phyloP scores from a whole-genome alignment of 305 asterid species.

The Solanum hybrid region DNA sequence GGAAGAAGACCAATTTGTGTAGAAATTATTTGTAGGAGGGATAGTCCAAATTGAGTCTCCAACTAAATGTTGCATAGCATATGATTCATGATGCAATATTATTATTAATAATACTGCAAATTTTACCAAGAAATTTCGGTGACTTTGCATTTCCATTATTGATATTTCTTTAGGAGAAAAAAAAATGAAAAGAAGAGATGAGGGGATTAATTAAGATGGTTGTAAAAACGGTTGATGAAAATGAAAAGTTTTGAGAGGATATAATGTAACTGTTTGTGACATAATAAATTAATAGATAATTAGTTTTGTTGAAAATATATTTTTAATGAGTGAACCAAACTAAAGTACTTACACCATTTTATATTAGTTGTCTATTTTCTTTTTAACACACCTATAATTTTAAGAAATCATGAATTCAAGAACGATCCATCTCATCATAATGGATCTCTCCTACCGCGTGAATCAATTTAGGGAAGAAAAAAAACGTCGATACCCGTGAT shows the following conservation, averaged over 20 bases:
- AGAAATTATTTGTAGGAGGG: slow-evolving; percentile 46
- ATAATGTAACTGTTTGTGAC: neutral
- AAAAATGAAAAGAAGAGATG: neutral
- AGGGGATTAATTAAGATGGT: neutral
- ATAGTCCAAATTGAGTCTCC: slow-evolving; percentile 73
- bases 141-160: neutral
- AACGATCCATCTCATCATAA: neutral
- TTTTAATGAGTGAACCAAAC: neutral
- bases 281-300: neutral
- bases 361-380: neutral
- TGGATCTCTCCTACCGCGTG: neutral
- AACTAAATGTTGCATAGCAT: slow-evolving; percentile 27
- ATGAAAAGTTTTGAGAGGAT: neutral
- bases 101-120: neutral
- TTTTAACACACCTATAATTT: too few relatives aligned
- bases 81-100: neutral
- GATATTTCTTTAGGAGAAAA: neutral
- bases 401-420: neutral
- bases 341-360: neutral
- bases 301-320: neutral
- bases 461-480: neutral
- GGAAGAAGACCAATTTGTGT: slow-evolving; percentile 59
- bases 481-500: too few relatives aligned
- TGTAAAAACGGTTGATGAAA: neutral
- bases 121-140: neutral